phyloP scores from a whole-genome alignment of 441 rosid species.

The Populus trichocarpa region DNA sequence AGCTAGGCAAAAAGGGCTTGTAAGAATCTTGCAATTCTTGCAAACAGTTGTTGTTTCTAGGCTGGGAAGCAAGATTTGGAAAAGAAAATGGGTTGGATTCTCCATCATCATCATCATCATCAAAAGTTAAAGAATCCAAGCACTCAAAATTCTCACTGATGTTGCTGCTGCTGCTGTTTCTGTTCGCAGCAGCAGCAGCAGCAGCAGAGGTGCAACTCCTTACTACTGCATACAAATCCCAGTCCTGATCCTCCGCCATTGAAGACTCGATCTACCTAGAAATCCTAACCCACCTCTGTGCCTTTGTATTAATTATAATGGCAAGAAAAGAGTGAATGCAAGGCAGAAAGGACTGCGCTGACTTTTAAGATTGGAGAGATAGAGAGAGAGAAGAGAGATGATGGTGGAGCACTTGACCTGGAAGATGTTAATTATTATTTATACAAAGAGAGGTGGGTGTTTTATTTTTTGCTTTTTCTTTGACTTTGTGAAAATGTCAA shows the following conservation, averaged over 20 bases:
- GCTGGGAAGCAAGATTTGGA: slow-evolving; percentile 20
- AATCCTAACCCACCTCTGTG: slow-evolving; percentile 10
- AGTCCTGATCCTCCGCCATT: slow-evolving; percentile 47
- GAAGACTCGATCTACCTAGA: slow-evolving; percentile 9
- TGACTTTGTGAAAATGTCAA: slow-evolving; percentile 53
- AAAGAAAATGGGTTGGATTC: slow-evolving; percentile 27
- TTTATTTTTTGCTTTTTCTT: slow-evolving; percentile 29
- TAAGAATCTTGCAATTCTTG: slow-evolving; percentile 56
- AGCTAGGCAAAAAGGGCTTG: slow-evolving; percentile 44
- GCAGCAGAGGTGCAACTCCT: slow-evolving; percentile 42
- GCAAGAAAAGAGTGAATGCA: slow-evolving; percentile 20
- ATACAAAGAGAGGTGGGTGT: slow-evolving; percentile 17
- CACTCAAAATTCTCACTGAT: slow-evolving; percentile 19
- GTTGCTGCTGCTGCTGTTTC: not conserved
- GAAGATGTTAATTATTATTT: slow-evolving; percentile 32
- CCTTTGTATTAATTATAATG: slow-evolving; percentile 14
- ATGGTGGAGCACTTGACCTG: slow-evolving; percentile 45
- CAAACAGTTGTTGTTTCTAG: slow-evolving; percentile 18
- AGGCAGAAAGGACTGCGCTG: slow-evolving; percentile 67
- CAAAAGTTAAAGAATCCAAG: slow-evolving; percentile 37
- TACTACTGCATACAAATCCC: slow-evolving; percentile 77
- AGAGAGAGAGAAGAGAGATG: slow-evolving; percentile 8
- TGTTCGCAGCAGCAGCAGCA: not conserved
- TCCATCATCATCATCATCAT: slow-evolving; percentile 26
- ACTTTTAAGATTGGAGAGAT: slow-evolving; percentile 34